phyloP scores from a whole-genome alignment of 2,329 filamentous ascomycete species.

The Talaromyces sp. region DNA sequence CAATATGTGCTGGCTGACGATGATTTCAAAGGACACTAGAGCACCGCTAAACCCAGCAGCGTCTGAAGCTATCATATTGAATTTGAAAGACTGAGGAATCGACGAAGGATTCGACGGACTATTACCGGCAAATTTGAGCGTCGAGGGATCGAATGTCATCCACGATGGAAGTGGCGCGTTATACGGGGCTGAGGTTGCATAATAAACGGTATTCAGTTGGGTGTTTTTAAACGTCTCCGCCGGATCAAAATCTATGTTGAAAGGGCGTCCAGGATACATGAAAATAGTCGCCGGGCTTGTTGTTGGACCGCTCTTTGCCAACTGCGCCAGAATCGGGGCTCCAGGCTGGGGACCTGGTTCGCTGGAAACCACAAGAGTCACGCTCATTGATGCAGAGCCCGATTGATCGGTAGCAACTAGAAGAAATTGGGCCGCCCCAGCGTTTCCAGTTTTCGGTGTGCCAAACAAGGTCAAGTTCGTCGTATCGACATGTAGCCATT shows the following conservation, averaged over 20 bases:
- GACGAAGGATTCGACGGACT: constrained; percentile 63
- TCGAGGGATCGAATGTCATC: constrained; percentile 66
- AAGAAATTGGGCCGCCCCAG: constrained; percentile 58
- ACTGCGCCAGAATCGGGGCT: constrained; percentile 31
- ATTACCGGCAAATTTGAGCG: constrained; percentile 65
- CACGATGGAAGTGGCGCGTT: constrained; percentile 83
- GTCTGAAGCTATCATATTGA: constrained; percentile 74
- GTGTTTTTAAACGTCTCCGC: constrained; percentile 61
- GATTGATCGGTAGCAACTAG: constrained; percentile 66
- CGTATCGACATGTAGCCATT: constrained; percentile 71
- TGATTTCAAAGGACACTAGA: constrained; percentile 63
- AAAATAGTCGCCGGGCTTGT: constrained; percentile 36
- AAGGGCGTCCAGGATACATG: constrained; percentile 42
- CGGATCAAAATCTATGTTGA: constrained; percentile 65
- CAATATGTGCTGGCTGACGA: constrained; percentile 67
- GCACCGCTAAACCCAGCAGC: constrained; percentile 70
- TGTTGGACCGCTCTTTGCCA: constrained; percentile 30
- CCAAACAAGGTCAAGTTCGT: constrained; percentile 63
- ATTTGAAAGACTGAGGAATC: constrained; percentile 66
- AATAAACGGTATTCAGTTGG: constrained; percentile 60
- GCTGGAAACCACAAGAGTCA: constrained; percentile 66
- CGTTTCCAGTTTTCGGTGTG: constrained; percentile 56
- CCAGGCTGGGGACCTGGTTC: constrained; percentile 32
- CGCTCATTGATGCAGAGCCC: constrained; percentile 60
- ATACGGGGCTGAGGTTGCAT: constrained; percentile 64